Evolutionary conservation across 73 alveolate genomes (phyloP).

Genomic region (Paramecium octaurelia): DNA sequence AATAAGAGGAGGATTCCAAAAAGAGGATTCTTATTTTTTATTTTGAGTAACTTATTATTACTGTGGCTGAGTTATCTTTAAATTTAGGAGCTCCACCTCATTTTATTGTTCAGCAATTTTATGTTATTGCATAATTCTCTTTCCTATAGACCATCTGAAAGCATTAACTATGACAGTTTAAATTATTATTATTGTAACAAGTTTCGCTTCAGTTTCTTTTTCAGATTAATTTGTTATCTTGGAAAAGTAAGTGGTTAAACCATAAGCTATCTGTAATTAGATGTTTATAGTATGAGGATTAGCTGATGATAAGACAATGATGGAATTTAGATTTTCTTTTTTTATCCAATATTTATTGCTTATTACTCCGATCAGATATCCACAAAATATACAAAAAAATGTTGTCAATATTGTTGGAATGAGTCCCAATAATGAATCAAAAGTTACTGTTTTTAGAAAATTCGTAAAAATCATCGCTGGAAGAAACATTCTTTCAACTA

Average conservation of each 20-base stretch:
- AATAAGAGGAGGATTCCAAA: neutral
- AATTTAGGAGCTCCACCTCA: neutral
- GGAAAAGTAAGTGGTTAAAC: neutral
- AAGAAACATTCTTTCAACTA: neutral
- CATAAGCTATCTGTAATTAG: neutral
- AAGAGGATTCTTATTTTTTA: neutral
- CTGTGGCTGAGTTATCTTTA: neutral
- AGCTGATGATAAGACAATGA: neutral
- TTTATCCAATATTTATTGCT: constrained; percentile 16
- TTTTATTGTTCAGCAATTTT: neutral
- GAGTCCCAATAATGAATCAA: neutral
- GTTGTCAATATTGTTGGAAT: neutral
- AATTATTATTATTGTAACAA: neutral
- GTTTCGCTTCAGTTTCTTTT: neutral
- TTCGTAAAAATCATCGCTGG: neutral
- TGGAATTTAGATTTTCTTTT: neutral
- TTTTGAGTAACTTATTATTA: neutral
- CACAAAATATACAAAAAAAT: neutral
- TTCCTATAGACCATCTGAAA: neutral
- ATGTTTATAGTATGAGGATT: constrained; percentile 27
- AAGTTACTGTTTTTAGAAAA: neutral
- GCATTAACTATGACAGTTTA: neutral
- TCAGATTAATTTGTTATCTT: neutral
- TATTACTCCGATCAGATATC: neutral
- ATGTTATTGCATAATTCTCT: neutral